phyloP scores from a whole-genome alignment of 1,284 basidiomycete genomes.

The Boletus semigastroideus region DNA sequence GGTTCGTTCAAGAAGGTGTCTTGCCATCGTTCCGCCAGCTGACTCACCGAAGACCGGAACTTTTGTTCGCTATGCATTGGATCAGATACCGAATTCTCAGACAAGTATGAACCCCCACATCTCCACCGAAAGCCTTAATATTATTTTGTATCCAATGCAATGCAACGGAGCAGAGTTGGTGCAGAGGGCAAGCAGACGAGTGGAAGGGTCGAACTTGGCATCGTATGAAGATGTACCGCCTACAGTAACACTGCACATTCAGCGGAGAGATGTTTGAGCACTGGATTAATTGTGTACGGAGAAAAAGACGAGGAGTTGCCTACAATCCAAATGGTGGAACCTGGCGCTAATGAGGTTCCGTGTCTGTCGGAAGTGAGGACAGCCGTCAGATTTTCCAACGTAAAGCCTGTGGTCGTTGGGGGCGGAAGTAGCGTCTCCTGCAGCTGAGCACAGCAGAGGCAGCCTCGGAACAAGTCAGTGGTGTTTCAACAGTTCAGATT shows the following conservation, averaged over 20 bases:
- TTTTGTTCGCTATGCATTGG: too few relatives aligned
- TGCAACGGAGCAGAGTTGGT: too few relatives aligned
- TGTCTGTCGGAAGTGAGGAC: constrained; percentile 13
- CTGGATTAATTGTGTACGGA: neutral
- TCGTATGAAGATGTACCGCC: neutral
- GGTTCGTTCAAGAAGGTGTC: constrained; percentile 16
- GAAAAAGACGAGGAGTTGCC: neutral
- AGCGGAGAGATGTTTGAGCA: neutral
- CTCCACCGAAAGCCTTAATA: constrained; percentile 23
- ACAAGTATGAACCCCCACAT: constrained; percentile 7
- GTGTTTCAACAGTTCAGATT: constrained; percentile 9
- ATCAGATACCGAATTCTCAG: too few relatives aligned
- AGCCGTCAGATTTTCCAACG: constrained; percentile 6
- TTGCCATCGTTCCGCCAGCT: constrained; percentile 3
- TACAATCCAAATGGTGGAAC: constrained; percentile 11
- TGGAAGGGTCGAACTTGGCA: neutral
- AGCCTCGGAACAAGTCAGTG: constrained; percentile 13
- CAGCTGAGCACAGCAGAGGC: constrained; percentile 9
- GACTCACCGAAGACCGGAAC: too few relatives aligned
- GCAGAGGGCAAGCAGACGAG: constrained; percentile 10
- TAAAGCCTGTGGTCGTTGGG: constrained; percentile 3
- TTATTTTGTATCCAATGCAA: constrained; percentile 29
- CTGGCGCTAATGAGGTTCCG: constrained; percentile 3
- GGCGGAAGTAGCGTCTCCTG: constrained; percentile 13
- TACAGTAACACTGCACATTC: constrained; percentile 11